Percentiles rank a stretch among this genome's conserved stretches.
Conservation (phyloP, 2,329 filamentous ascomycete genomes). For the Nakataea oryzae region DNA sequence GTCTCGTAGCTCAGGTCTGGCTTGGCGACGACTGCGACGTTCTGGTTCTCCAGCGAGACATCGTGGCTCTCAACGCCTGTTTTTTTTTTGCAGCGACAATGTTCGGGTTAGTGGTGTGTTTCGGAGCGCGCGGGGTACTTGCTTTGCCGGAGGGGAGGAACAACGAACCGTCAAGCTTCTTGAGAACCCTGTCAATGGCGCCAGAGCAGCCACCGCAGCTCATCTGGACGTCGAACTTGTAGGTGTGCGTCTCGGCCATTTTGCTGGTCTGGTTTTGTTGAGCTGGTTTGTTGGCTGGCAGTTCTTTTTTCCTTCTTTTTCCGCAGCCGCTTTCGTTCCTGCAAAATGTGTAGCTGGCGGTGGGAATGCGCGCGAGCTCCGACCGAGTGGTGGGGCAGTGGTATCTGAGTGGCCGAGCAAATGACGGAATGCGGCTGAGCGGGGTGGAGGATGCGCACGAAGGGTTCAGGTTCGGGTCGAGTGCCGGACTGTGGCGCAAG, state of each 20-base stretch:
- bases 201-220: slow-evolving; percentile 93
- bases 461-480: neutral
- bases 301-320: neutral
- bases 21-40: slow-evolving; percentile 64
- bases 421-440: neutral
- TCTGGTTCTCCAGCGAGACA: slow-evolving; percentile 79
- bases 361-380: neutral
- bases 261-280: slow-evolving; percentile 13
- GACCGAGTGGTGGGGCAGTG: neutral
- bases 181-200: slow-evolving; percentile 82
- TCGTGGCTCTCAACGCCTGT: slow-evolving; percentile 79
- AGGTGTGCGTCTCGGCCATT: slow-evolving; percentile 76
- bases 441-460: neutral
- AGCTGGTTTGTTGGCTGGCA: neutral
- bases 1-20: slow-evolving; percentile 64
- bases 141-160: slow-evolving; percentile 2
- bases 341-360: neutral
- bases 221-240: slow-evolving; percentile 95
- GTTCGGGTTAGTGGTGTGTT: neutral
- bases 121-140: neutral
- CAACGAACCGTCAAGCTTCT: slow-evolving; percentile 76
- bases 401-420: too few species aligned
- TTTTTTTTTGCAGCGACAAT: neutral
- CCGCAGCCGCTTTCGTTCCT: neutral
- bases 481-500: neutral